Evolutionary conservation across 768 basidiomycete species (phyloP), one percentile per base, ranked within the genome.

Genomic region (Termitomyces bulborhizus): DNA sequence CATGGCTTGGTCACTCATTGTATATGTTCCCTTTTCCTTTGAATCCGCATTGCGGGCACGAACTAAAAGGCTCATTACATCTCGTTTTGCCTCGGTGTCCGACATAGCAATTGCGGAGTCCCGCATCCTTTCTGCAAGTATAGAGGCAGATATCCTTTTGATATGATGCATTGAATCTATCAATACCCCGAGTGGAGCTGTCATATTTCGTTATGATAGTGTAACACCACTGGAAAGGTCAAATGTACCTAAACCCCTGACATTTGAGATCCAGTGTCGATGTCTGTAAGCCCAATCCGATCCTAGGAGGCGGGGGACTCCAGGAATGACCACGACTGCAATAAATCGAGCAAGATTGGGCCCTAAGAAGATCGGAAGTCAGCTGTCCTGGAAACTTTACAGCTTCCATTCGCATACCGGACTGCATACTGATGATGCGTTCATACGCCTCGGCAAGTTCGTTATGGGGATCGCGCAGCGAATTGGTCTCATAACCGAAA

Each of bases 61-160:
- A 12, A 80, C 74, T 0, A 81, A 68, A n/a, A 80, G 57, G 49
- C 70, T 74, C 79, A 80, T 81, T 46, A 81, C 76, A 67, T 81
- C 79, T 46, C 71, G 69, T 61, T 80, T 79, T 8, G 71, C 66
- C 26, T 70, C 68, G 4, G 62, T 69, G 51, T 78, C 78, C 4
- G 69, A 69, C 11, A 65, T 54, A 11, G 61, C 40, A 11, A 74
- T 56, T 34, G 58, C 55, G 13, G 70, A 63, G 18, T 78, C 78
- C 4, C 53, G 57, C 59, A 74, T 68, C 60, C 76, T 76, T 55
- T 75, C 70, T 16, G 63, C 62, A 6, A 80, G 68, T 65, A 81
- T 79, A 21, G 55, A 40, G 6, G 58, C 57, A 0, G 77, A 76
- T 9, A 79, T 68, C 45, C 62, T 51, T 51, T 72, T 73, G 58